phyloP scores from a whole-genome alignment of 2,329 filamentous ascomycete species.

The Davidsoniella australis region DNA sequence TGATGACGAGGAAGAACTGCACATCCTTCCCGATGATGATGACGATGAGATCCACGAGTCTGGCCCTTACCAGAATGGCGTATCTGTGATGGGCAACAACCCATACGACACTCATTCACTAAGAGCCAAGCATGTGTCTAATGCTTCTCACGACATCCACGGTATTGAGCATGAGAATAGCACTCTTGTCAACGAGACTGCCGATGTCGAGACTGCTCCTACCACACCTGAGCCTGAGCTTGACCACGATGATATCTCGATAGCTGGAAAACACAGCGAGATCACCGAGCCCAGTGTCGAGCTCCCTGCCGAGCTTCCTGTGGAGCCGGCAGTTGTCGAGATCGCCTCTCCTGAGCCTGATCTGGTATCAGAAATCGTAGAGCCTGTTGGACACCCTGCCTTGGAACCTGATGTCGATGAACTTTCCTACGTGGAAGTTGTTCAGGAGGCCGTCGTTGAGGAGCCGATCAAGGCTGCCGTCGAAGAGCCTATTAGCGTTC shows the following conservation, averaged over 20 bases:
- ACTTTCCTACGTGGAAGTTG: neutral
- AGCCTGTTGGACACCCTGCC: neutral
- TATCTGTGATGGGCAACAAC: constrained; percentile 5
- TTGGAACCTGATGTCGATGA: neutral
- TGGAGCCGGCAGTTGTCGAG: neutral
- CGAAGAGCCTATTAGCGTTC: neutral
- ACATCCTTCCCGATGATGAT: constrained; percentile 5
- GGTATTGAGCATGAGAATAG: neutral
- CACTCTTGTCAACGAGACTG: constrained; percentile 2
- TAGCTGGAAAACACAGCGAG: neutral
- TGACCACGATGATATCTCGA: neutral
- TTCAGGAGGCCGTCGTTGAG: neutral
- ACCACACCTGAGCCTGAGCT: constrained; percentile 10
- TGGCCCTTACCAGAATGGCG: constrained; percentile 5
- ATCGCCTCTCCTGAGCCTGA: neutral
- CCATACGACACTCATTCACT: neutral
- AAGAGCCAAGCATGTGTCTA: neutral
- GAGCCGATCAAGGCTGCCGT: neutral
- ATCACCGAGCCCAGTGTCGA: neutral
- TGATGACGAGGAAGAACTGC: neutral
- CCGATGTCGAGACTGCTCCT: constrained; percentile 9
- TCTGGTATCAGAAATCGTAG: neutral
- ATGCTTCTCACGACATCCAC: neutral
- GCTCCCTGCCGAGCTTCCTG: neutral
- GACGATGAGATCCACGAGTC: constrained; percentile 7